Conservation (phyloP, 805 yeast genomes). For the Huiozyma sinensis region DNA sequence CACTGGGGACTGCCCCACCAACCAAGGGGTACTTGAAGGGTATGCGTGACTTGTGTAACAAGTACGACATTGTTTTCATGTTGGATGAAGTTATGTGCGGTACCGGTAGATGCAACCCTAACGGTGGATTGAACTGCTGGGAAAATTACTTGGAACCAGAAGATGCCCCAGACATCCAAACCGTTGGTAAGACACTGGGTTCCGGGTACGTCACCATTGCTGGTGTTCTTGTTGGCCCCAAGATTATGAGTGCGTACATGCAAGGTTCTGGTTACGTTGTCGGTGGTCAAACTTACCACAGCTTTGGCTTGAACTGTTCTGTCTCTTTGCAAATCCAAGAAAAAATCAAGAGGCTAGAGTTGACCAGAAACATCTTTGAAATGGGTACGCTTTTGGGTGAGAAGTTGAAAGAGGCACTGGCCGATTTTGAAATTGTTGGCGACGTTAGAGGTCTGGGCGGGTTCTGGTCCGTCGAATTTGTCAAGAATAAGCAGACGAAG, state of each 20-base stretch:
- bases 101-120: conserved; percentile 36
- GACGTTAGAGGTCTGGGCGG: conserved; percentile 56
- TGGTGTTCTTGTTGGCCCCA: conserved; percentile 34
- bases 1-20: conserved; percentile 37
- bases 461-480: conserved; percentile 49
- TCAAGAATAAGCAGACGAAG: conserved; percentile 41
- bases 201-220: conserved; percentile 42
- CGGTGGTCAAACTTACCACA: conserved; percentile 45
- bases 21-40: conserved; percentile 39
- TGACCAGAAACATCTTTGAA: conserved; percentile 34
- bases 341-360: conserved; percentile 27
- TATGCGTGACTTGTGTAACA: conserved; percentile 36
- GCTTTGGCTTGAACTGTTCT: conserved; percentile 37
- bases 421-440: conserved; percentile 36
- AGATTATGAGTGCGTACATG: conserved; percentile 30
- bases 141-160: conserved; percentile 32
- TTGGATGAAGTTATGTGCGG: conserved; percentile 53
- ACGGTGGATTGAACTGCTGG: conserved; percentile 39
- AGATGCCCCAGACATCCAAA: conserved; percentile 37
- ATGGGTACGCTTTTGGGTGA: conserved; percentile 35
- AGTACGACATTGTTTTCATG: conserved; percentile 40
- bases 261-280: conserved; percentile 32
- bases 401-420: conserved; percentile 28
- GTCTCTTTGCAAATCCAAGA: conserved; percentile 39
- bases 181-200: conserved; percentile 40